Conservation (phyloP, 2,329 filamentous ascomycete species). For the Stagonosporopsis vannaccii region DNA sequence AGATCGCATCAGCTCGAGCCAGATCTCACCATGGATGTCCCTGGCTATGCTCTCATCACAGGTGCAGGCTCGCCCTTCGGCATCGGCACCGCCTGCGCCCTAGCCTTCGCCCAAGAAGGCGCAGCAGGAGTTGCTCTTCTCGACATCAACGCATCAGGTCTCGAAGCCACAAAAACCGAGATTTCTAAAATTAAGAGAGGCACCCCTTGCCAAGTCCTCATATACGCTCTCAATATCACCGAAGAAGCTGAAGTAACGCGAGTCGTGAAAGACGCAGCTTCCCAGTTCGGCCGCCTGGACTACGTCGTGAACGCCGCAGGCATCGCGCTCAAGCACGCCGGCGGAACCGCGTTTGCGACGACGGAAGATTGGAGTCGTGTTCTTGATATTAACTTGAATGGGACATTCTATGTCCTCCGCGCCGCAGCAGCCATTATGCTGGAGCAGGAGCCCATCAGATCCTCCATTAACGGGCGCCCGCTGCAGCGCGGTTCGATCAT, state of each 20-base stretch:
- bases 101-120: slow-evolving; percentile 29
- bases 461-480: slow-evolving; percentile 44
- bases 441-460: slow-evolving; percentile 52
- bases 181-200: slow-evolving; percentile 10
- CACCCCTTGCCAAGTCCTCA: slow-evolving; percentile 5
- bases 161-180: slow-evolving; percentile 22
- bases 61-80: slow-evolving; percentile 26
- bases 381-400: slow-evolving; percentile 54
- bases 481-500: slow-evolving; percentile 47
- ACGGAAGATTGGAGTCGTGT: slow-evolving; percentile 52
- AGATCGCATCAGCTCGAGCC: neutral
- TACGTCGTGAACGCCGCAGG: slow-evolving; percentile 55
- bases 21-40: slow-evolving; percentile 28
- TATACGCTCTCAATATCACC: slow-evolving; percentile 36
- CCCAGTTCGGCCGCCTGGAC: slow-evolving; percentile 50
- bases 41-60: slow-evolving; percentile 32
- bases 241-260: slow-evolving; percentile 40
- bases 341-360: slow-evolving; percentile 47
- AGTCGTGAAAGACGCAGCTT: slow-evolving; percentile 35
- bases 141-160: slow-evolving; percentile 24
- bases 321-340: slow-evolving; percentile 49
- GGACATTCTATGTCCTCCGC: slow-evolving; percentile 53
- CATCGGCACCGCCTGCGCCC: slow-evolving; percentile 44
- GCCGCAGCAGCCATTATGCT: slow-evolving; percentile 55
- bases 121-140: slow-evolving; percentile 28